These are phyloP conservation scores for Coemansia furcata DNA, from an alignment of 192 early-diverging fungal species.

Conservation along the genomic window DNA sequence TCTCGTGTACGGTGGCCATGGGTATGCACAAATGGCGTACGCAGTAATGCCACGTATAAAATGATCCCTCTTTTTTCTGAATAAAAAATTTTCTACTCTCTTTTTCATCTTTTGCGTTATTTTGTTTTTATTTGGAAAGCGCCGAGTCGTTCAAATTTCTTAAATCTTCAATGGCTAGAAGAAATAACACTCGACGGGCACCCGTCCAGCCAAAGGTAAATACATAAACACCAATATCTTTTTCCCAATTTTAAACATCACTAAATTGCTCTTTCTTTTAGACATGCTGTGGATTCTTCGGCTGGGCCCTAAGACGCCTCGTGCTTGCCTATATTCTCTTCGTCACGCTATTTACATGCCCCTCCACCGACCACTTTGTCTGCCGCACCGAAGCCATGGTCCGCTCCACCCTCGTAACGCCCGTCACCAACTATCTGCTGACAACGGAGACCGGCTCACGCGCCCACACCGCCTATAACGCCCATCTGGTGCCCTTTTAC, in stretches of 20 bases:
- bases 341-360: conserved; percentile 39
- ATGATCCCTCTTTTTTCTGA: too few species aligned
- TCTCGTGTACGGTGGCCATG: conserved; percentile 60
- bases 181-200: background rate
- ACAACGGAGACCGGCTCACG: conserved; percentile 45
- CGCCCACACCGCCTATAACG: conserved; percentile 38
- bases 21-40: conserved; percentile 60
- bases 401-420: conserved; percentile 14
- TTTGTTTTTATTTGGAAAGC: background rate
- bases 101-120: background rate
- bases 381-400: conserved; percentile 25
- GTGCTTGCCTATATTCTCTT: conserved; percentile 31
- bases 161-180: background rate
- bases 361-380: conserved; percentile 27
- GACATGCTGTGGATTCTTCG: conserved; percentile 10
- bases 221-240: background rate
- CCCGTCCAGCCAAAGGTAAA: conserved; percentile 14
- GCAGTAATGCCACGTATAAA: too few species aligned
- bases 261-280: background rate
- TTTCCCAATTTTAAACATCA: background rate
- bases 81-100: background rate
- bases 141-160: background rate
- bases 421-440: conserved; percentile 19
- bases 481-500: conserved; percentile 52
- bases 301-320: conserved; percentile 22